Base-by-base conservation (phyloP, 1,139 yeast genomes). In the Geotrichum bryndzae region DNA sequence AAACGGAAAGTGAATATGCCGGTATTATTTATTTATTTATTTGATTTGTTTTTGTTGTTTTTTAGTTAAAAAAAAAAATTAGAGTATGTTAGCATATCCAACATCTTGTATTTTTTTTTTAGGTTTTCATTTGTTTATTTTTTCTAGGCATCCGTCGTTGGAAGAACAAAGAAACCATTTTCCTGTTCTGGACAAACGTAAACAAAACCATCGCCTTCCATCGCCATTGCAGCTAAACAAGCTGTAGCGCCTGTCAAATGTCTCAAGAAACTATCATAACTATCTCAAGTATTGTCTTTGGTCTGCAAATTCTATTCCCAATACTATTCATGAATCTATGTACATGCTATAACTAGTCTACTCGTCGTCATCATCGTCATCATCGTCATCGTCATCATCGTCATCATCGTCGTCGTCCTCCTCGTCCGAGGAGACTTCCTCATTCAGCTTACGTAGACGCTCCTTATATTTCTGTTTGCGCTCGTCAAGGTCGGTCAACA, bases 401-500 rank as follows among this genome's bases (percentile, higher is more conserved):
- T 79, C 82, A 0, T 79, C 84, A 2, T 79, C 83, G 2, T 81
- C 86, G 7, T 82, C 84, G 29, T 80, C 84, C 38, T 81, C 82
- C 3, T 83, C 81, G 2, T 81, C 75, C 18, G 80, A 82, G 4
- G 77, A 73, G 11, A 75, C 77, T 1, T 64, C 69, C 50, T 69
- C 68, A 0, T 85, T 89, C 45, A 85, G 69, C 0, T 72, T 76
- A 63, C 77, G 78, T 45, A 87, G 77, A 64, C 78, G 80, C 18
- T 72, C 70, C 68, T 86, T 87, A 72, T 89, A 88, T 67, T 79
- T 79, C 46, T 80, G 79, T 64, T 82, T 85, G 64, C 82, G 82
- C 58, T 88, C 94, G 66, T 88, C 95, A 70, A 88, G 76, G 54
- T 88, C 96, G 15, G 87, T 80, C 74, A 90, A 83, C 53, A 90